Evolutionary conservation across 2,329 filamentous ascomycete species (phyloP), one percentile per base, ranked within the genome.

Genomic region (Trichoderma simmonsii): DNA sequence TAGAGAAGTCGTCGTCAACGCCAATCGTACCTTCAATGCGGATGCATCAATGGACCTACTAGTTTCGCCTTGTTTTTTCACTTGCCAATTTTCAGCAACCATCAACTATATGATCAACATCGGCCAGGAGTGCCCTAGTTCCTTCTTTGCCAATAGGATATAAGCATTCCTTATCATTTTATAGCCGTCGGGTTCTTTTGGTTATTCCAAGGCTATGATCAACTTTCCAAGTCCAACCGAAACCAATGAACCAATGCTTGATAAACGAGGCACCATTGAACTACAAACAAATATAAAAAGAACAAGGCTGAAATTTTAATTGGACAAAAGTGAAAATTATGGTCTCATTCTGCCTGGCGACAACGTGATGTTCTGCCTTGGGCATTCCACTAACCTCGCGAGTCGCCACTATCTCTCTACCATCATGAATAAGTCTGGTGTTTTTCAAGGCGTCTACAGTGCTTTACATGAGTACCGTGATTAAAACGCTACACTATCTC

Each of bases 61-160:
- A 39, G 5, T 39, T 2, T 39, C 36, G 36, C 36, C 36, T 39
- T 14, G 15, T 4, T 39, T 39, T 39, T 4, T 12, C 1, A 3
- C 11, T 34, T 34, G 11, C 32, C 32, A 4, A 4, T n/a, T 43
- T 43, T 6, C 6, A 2, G 5, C 7, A 8, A 6, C 7, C 18
- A n/a, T 7, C 2, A 8, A 18, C 18, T 18, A 3, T 5, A n/a
- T 11, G 43, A 48, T 48, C 43, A 0, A 12, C n/a, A 48, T 48
- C 0, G 2, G 2, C 3, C 43, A n/a, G 43, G 39, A 4, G 18
- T 1, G 12, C 43, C 1, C 43, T 0, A 21, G 43, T 1, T 21
- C 12, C n/a, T n/a, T 5, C 18, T 21, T 48, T 21, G 1, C 43
- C 43, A 48, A 26, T 26, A 26, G 26, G 26, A 26, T 26, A 26